Percentiles rank a stretch among this genome's conserved stretches.
These are phyloP conservation scores for Phytophthora podocarpi DNA, from an alignment of 352 stramenopile genomes.

Conservation along the genomic window DNA sequence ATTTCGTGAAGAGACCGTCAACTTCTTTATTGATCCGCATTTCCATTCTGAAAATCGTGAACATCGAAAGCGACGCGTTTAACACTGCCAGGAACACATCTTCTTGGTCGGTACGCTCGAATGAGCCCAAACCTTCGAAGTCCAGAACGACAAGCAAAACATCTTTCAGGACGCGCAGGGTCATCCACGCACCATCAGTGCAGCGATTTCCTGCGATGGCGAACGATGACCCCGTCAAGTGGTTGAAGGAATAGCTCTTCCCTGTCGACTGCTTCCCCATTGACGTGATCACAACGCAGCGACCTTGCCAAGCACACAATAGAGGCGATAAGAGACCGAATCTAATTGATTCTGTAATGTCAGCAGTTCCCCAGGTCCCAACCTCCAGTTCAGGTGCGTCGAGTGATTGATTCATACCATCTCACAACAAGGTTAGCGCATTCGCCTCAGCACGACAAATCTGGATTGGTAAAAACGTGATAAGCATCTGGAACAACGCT, in stretches of 20 bases:
- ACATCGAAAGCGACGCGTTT: slow-evolving; percentile 71
- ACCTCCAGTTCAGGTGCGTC: slow-evolving; percentile 25
- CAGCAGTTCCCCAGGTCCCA: slow-evolving; percentile 27
- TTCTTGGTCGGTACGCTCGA: slow-evolving; percentile 77
- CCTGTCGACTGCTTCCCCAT: slow-evolving; percentile 81
- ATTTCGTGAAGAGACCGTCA: slow-evolving; percentile 65
- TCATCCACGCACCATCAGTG: slow-evolving; percentile 76
- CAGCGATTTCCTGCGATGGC: slow-evolving; percentile 65
- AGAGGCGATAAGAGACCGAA: slow-evolving; percentile 56
- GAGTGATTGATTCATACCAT: slow-evolving; percentile 46
- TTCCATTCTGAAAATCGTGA: slow-evolving; percentile 79
- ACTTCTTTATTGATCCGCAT: slow-evolving; percentile 83
- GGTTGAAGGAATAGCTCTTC: slow-evolving; percentile 84
- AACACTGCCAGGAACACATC: slow-evolving; percentile 77
- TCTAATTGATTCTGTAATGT: slow-evolving; percentile 56
- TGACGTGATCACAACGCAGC: slow-evolving; percentile 58
- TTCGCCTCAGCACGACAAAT: slow-evolving; percentile 76
- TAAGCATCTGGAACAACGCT: slow-evolving; percentile 42
- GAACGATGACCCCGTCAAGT: slow-evolving; percentile 77
- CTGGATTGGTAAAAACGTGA: slow-evolving; percentile 76
- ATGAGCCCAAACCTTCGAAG: slow-evolving; percentile 78
- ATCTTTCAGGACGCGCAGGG: slow-evolving; percentile 42
- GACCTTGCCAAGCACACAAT: slow-evolving; percentile 41
- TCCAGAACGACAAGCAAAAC: slow-evolving; percentile 75
- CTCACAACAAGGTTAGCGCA: slow-evolving; percentile 50